phyloP scores from a whole-genome alignment of 2,329 filamentous ascomycete genomes.

The Elsinoe ampelina region DNA sequence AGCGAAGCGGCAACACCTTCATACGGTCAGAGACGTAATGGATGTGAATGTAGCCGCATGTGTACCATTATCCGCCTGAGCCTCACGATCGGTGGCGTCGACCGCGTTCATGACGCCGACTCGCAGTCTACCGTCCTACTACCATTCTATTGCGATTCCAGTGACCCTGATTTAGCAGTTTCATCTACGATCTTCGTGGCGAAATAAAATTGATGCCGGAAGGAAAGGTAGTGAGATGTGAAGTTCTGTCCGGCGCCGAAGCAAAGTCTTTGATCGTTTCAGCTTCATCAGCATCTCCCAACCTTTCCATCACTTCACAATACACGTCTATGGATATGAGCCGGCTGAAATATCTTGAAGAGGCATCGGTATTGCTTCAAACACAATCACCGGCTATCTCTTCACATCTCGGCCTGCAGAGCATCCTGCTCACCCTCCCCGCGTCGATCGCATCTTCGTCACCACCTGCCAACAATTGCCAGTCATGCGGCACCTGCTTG shows the following conservation, averaged over 20 bases:
- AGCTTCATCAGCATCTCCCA: neutral
- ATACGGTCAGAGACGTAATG: neutral
- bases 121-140: too few species aligned
- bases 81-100: conserved; percentile 46
- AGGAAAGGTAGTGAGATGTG: too few species aligned
- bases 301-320: neutral
- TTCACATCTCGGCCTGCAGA: conserved; percentile 13
- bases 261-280: neutral
- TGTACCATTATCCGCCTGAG: conserved; percentile 21
- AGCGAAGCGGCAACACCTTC: conserved; percentile 62
- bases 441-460: neutral
- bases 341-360: conserved; percentile 8
- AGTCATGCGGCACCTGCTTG: conserved; percentile 30
- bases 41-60: neutral
- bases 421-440: neutral
- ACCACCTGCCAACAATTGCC: conserved; percentile 20
- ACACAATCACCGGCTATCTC: conserved; percentile 13
- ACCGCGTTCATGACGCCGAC: conserved; percentile 51
- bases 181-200: too few species aligned
- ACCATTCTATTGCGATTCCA: too few species aligned
- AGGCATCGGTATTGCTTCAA: conserved; percentile 6
- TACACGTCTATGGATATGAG: neutral
- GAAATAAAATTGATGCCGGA: too few species aligned
- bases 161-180: too few species aligned
- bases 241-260: too few species aligned